A percentile compares a stretch with the other conserved stretches of the same genome.
These are phyloP conservation scores for Colletotrichum higginsianum DNA, from an alignment of 2,329 filamentous ascomycete genomes.

Conservation along the genomic window DNA sequence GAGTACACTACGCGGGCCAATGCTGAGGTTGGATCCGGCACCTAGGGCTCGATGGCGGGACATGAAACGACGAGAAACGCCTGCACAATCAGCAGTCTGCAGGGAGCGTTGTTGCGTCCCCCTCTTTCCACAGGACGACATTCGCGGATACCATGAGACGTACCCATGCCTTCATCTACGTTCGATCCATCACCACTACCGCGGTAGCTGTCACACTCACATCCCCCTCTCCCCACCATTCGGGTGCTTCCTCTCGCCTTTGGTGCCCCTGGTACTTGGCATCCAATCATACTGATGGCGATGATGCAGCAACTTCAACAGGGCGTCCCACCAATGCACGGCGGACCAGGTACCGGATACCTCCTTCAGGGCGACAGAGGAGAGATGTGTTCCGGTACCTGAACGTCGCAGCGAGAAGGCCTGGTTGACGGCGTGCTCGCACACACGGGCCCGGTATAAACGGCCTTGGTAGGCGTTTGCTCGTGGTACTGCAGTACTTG, in stretches of 20 bases:
- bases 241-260: slow-evolving; percentile 37
- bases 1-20: slow-evolving; percentile 8
- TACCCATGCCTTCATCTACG: slow-evolving; percentile 8
- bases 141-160: slow-evolving; percentile 15
- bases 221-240: slow-evolving; percentile 34
- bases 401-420: slow-evolving; percentile 30
- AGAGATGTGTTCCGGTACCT: slow-evolving; percentile 34
- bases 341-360: slow-evolving; percentile 35
- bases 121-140: slow-evolving; percentile 20
- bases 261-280: slow-evolving; percentile 28
- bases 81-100: slow-evolving; percentile 17
- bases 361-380: slow-evolving; percentile 24
- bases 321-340: slow-evolving; percentile 29
- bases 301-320: slow-evolving; percentile 35
- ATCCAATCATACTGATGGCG: slow-evolving; percentile 24
- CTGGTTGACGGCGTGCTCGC: slow-evolving; percentile 13
- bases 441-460: slow-evolving; percentile 36
- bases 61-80: slow-evolving; percentile 39
- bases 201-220: slow-evolving; percentile 11
- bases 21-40: slow-evolving; percentile 24
- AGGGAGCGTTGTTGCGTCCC: slow-evolving; percentile 26
- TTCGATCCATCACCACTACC: slow-evolving; percentile 2
- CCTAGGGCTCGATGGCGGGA: slow-evolving; percentile 22
- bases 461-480: slow-evolving; percentile 27
- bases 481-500: slow-evolving; percentile 5